Percentiles rank a stretch among this genome's conserved stretches.
These are phyloP conservation scores for Candida insectorum DNA, from an alignment of 805 yeast species.

Conservation along the genomic window DNA sequence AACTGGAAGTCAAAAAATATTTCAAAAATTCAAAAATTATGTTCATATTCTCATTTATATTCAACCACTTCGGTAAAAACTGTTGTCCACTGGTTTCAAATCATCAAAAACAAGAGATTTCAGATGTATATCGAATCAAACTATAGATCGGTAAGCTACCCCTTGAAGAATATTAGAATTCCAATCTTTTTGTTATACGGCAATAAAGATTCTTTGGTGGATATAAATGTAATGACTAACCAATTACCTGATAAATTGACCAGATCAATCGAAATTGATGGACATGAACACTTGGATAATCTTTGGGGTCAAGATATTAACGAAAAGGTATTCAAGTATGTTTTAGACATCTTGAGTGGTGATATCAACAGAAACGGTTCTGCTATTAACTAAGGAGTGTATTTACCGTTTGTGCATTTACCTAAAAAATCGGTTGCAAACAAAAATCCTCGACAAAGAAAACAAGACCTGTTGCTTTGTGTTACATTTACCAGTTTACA, in stretches of 20 bases:
- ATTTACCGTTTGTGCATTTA: too few relatives aligned
- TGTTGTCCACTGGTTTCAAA: constrained; percentile 96
- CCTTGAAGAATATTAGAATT: constrained; percentile 39
- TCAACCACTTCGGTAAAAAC: constrained; percentile 89
- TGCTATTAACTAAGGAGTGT: background rate
- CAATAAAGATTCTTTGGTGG: constrained; percentile 76
- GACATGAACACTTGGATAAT: constrained; percentile 88
- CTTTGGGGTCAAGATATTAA: constrained; percentile 77
- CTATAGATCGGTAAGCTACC: constrained; percentile 35
- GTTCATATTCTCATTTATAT: constrained; percentile 84
- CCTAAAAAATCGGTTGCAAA: too few relatives aligned
- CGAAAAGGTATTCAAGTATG: constrained; percentile 31
- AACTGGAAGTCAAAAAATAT: constrained; percentile 80
- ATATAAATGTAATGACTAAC: constrained; percentile 67
- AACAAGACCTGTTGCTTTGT: too few relatives aligned
- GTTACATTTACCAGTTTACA: too few relatives aligned
- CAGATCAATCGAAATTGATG: constrained; percentile 52
- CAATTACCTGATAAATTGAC: constrained; percentile 59
- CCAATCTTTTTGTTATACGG: constrained; percentile 85
- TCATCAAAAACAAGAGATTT: constrained; percentile 69
- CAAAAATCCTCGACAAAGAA: too few relatives aligned
- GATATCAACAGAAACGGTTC: constrained; percentile 5
- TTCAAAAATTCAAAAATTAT: constrained; percentile 63
- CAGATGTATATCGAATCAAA: constrained; percentile 80
- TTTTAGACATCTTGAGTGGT: constrained; percentile 15